phyloP scores from a whole-genome alignment of 208 protist genomes.

The Borovskyia barvae region DNA sequence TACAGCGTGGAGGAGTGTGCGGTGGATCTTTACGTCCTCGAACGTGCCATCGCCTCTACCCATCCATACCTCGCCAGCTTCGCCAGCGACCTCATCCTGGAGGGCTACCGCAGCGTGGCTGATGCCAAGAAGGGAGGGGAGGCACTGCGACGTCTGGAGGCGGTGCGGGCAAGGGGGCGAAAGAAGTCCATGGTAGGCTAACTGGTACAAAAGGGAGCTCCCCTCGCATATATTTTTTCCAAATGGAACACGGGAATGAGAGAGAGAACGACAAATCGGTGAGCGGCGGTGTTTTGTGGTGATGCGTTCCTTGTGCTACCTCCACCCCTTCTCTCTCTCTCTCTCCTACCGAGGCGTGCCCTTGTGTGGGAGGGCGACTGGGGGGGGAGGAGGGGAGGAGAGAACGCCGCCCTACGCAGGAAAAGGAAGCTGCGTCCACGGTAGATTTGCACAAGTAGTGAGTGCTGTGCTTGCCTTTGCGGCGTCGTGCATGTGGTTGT shows the following conservation, averaged over 20 bases:
- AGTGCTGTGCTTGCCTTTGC: no score
- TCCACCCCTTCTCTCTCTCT: no score
- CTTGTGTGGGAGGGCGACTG: no score
- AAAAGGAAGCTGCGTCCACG: no score
- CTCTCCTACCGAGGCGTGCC: background rate
- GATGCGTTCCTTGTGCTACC: no score
- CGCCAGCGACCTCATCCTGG: conserved; percentile 32
- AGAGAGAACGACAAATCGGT: background rate
- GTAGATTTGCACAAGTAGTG: no score
- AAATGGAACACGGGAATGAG: no score
- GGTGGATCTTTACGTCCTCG: conserved; percentile 98
- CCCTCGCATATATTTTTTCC: conserved; percentile 5
- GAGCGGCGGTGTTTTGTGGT: conserved; percentile 11
- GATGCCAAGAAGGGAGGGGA: conserved; percentile 47
- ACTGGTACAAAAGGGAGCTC: conserved; percentile 1
- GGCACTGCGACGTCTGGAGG: conserved; percentile 62
- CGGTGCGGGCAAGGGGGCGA: conserved; percentile 79
- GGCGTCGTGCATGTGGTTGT: no score
- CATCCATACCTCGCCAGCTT: conserved; percentile 78
- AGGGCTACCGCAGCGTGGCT: conserved; percentile 55
- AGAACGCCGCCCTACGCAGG: no score
- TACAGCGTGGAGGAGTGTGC: conserved; percentile 94
- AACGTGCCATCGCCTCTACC: conserved; percentile 94
- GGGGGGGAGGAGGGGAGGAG: no score
- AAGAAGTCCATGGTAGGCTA: conserved; percentile 91